phyloP scores from a whole-genome alignment of 495 filamentous ascomycete species.

The Aspergillus egyptiacus region DNA sequence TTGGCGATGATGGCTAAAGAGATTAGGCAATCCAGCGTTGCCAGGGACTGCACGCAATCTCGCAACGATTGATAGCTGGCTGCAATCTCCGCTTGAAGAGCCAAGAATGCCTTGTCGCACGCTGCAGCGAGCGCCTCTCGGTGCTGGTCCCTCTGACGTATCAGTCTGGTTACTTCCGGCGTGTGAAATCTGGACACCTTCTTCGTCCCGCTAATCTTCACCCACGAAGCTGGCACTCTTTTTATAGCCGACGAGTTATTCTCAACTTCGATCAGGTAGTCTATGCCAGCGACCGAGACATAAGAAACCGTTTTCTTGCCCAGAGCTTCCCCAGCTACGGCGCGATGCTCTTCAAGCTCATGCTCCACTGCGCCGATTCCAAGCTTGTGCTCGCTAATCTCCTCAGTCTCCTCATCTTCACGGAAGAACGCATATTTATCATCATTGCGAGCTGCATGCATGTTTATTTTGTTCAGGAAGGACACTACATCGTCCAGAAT shows the following conservation, averaged over 20 bases:
- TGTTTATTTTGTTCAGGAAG: conserved; percentile 80
- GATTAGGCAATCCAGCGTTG: conserved; percentile 82
- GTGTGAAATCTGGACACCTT: conserved; percentile 91
- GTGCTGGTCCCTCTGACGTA: conserved; percentile 89
- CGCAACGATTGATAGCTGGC: conserved; percentile 81
- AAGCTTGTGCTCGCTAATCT: conserved; percentile 79
- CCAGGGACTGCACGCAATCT: conserved; percentile 79
- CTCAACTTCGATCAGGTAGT: conserved; percentile 88
- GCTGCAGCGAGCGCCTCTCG: conserved; percentile 88
- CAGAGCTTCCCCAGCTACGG: conserved; percentile 61
- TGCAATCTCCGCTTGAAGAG: conserved; percentile 65
- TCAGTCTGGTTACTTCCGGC: conserved; percentile 73
- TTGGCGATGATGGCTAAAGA: conserved; percentile 77
- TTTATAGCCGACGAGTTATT: conserved; percentile 66
- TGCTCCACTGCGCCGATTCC: conserved; percentile 87
- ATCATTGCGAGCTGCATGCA: conserved; percentile 73
- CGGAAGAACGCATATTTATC: conserved; percentile 95
- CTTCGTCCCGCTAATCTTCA: conserved; percentile 91
- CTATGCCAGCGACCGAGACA: conserved; percentile 77
- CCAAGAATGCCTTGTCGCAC: conserved; percentile 77
- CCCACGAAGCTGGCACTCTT: conserved; percentile 86
- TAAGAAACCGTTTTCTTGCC: conserved; percentile 68
- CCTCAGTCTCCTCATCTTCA: conserved; percentile 77
- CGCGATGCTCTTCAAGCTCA: conserved; percentile 71
- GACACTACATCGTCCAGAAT: conserved; percentile 63